Evolutionary conservation across 352 stramenopile genomes (phyloP).

Genomic region (Phytophthora quininea): DNA sequence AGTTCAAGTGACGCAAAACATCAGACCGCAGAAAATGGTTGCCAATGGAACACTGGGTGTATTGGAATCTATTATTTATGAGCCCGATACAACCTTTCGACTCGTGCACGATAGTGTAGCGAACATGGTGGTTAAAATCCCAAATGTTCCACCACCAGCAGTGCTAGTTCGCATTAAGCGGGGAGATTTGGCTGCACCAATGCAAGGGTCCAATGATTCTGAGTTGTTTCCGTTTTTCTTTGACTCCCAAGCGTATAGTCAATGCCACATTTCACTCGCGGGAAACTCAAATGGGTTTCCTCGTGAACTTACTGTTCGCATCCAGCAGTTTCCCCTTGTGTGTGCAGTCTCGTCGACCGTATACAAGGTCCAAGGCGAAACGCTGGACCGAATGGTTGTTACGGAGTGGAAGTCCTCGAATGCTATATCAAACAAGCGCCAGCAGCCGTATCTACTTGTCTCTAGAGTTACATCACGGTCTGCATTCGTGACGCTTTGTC

Average conservation of each 20-base stretch:
- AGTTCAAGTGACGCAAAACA: slow-evolving; percentile 10
- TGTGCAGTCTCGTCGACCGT: slow-evolving; percentile 12
- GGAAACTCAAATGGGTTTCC: background rate
- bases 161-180: slow-evolving; percentile 2
- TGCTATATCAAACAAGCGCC: slow-evolving; percentile 4
- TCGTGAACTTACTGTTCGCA: background rate
- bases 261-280: slow-evolving; percentile 1
- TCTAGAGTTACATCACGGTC: slow-evolving; percentile 5
- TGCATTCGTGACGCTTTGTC: background rate
- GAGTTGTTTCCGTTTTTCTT: slow-evolving; percentile 16
- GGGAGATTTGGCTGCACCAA: background rate
- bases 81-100: slow-evolving; percentile 1
- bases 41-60: slow-evolving; percentile 12
- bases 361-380: slow-evolving; percentile 24
- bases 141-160: background rate
- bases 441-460: slow-evolving; percentile 18
- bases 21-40: slow-evolving; percentile 6
- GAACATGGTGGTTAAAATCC: slow-evolving; percentile 1
- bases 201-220: background rate
- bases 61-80: slow-evolving; percentile 9
- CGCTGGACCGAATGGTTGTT: slow-evolving; percentile 12
- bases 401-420: slow-evolving; percentile 2
- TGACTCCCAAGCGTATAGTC: background rate
- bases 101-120: slow-evolving; percentile 9
- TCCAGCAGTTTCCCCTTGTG: slow-evolving; percentile 21